Base-by-base conservation (phyloP, 2,329 filamentous ascomycete species). In the Verticillium tricorpus region DNA sequence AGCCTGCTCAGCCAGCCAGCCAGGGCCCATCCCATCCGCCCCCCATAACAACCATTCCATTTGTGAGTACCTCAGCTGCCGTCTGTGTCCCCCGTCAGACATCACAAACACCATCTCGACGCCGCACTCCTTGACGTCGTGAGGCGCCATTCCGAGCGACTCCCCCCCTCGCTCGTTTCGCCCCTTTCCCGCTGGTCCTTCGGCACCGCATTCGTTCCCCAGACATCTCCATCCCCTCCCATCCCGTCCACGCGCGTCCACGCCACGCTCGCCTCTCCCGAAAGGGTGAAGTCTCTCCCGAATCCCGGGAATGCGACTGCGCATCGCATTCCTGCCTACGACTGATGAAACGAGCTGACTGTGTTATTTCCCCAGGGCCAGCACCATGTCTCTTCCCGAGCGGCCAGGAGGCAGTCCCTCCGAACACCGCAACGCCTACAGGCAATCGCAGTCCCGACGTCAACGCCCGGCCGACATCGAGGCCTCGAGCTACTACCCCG, bases 401-500 rank as follows among this genome's bases (percentile, higher is more conserved):
- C 83, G 89, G 74, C 89, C 90, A 62, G 86, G 87, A 71, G 83
- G 83, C 67, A 82, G 80, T 67, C 81, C 81, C 61, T 84, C 83
- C 69, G 85, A 89, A 67, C 83, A 86, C 64, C 82, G 84, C 69
- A 83, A 80, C 70, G 79, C 85, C 62, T 92, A 91, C 74, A 84
- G 89, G 68, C 86, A 88, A 66, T 89, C 89, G 54, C 83, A 86
- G 31, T 85, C 87, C 60, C 86, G 90, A 69, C 87, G 89, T 68
- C 80, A 78, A 59, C 84, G 84, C 62, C 85, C 86, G 57, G 83
- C 83, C 62, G 91, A 96, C 72, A 79, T 91, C 69, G 92, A 96
- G 73, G 80, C 87, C 40, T 87, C 85, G 61, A 76, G 76, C 57
- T 84, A 83, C 67, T 77, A 74, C 62, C 70, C 77, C 69, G 72